A percentile compares a stretch with the other conserved stretches of the same genome.
These are phyloP conservation scores for Mrakia frigida DNA, from an alignment of 768 basidiomycete species.

Conservation along the genomic window DNA sequence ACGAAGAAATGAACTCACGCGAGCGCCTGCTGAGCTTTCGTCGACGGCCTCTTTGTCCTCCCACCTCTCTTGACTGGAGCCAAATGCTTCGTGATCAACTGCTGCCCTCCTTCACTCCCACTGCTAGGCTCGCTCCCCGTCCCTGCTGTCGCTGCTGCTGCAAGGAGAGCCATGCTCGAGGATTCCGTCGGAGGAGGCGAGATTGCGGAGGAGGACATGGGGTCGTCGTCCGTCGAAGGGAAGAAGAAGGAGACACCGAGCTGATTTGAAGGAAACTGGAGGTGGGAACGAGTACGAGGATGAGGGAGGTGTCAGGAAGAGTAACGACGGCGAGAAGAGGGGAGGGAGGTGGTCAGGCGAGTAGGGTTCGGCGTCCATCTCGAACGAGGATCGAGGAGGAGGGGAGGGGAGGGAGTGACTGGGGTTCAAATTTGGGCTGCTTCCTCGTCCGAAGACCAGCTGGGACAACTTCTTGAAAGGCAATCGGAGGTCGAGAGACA, in stretches of 20 bases:
- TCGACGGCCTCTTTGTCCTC: neutral
- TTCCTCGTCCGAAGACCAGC: no score
- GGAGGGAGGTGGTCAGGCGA: no score
- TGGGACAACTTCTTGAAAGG: no score
- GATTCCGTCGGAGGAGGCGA: neutral
- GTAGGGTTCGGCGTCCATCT: no score
- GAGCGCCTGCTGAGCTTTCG: neutral
- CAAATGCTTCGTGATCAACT: conserved; percentile 17
- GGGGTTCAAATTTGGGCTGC: no score
- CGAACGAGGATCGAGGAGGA: no score
- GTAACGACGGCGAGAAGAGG: no score
- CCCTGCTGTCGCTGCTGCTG: neutral
- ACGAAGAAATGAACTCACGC: neutral
- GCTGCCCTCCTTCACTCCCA: neutral
- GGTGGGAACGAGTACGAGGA: neutral
- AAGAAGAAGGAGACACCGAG: neutral
- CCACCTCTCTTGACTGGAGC: conserved; percentile 4
- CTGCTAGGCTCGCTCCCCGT: neutral
- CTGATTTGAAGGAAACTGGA: neutral
- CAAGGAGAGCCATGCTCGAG: neutral
- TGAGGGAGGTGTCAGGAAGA: neutral
- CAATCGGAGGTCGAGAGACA: no score
- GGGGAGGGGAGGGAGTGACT: no score
- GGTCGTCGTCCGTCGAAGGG: neutral
- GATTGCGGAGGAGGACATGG: neutral